Percentiles rank a stretch among this genome's conserved stretches.
Conservation (phyloP, 139 green algal species). For the Eudorina sp. region DNA sequence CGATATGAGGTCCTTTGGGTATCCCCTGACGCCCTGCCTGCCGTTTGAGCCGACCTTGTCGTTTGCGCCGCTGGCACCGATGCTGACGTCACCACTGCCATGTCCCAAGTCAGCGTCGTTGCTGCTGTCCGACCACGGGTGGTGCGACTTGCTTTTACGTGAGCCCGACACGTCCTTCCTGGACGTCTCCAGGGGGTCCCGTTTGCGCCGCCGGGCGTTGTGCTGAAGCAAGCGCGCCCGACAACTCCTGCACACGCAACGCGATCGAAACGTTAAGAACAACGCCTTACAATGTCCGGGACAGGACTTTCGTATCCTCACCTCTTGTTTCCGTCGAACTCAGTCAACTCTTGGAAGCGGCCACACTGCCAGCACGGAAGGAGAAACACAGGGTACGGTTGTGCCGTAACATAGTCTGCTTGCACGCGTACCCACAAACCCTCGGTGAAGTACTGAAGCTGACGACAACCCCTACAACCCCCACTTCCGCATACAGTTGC, state of each 20-base stretch:
- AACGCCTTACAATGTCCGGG: no score
- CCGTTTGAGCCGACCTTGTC: conserved; percentile 8
- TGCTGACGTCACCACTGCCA: conserved; percentile 1
- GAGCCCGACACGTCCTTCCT: background rate
- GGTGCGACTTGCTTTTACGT: conserved; percentile 6
- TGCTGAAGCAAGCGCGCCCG: conserved; percentile 40
- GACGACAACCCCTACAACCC: no score
- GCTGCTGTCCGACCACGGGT: conserved; percentile 34
- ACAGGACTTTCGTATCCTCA: no score
- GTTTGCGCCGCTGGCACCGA: background rate
- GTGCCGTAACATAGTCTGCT: background rate
- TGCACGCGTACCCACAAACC: background rate
- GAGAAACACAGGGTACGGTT: background rate
- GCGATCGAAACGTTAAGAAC: background rate
- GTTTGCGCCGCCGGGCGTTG: conserved; percentile 46
- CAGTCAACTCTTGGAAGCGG: conserved; percentile 34
- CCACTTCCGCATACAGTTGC: no score
- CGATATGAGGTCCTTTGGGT: no score
- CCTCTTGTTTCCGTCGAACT: conserved; percentile 57
- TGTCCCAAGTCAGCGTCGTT: conserved; percentile 1
- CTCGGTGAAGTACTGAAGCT: background rate
- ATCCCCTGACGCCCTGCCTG: no score
- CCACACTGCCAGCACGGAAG: conserved; percentile 31
- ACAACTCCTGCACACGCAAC: conserved; percentile 43
- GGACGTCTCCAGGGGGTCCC: conserved; percentile 21